Base-by-base conservation (phyloP, 2,329 filamentous ascomycete species). In the Xylariaceae sp. region DNA sequence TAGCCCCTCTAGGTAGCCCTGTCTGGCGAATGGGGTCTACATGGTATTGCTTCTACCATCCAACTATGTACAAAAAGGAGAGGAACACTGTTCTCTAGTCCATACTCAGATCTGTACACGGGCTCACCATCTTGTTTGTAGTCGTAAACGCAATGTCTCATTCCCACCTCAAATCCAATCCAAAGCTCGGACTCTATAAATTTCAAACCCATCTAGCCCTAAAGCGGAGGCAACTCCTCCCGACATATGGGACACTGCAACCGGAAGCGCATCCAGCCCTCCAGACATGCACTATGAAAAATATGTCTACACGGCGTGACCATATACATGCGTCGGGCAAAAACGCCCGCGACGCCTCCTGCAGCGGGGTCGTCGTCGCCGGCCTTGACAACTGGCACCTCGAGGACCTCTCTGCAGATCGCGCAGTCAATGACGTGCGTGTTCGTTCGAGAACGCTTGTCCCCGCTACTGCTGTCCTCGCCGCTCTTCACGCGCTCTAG, bases 241-340 rank as follows among this genome's bases (percentile, higher is more conserved):
- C 93, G 78, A 68, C 93, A 97, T 55, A 95, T 96, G 1, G 93
- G 93, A 69, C 93, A 98, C 70, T 95, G 89, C 60, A 98, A 68
- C 47, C 92, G 73, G 64, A 94, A 90, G 62, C 88, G 79, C 86
- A 98, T 93, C 93, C 93, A 97, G 32, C 89, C 90, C 69, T 97
- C 92, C 55, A 98, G 70, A 66, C 93, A 98, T 23, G 77, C 74
- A 45, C 84, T 93, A 64, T 98, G 93, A 64, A 98, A 98, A 39
- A 97, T 90, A 69, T 98, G 93, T 44, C 91, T 75, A 66, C 93
- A 98, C 38, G 93, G 93, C 46, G 93, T 98, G 19, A 97, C 88
- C 93, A 98, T 98, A 68, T 97, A 97, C 56, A 80, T 76, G 40
- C 91, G 79, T 49, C 92, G 75, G 23, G 87, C 86, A 55, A 97